A percentile compares a stretch with the other conserved stretches of the same genome.
These are phyloP conservation scores for Acanthamoeba rhysodes DNA, from an alignment of 208 protist genomes.

Conservation along the genomic window DNA sequence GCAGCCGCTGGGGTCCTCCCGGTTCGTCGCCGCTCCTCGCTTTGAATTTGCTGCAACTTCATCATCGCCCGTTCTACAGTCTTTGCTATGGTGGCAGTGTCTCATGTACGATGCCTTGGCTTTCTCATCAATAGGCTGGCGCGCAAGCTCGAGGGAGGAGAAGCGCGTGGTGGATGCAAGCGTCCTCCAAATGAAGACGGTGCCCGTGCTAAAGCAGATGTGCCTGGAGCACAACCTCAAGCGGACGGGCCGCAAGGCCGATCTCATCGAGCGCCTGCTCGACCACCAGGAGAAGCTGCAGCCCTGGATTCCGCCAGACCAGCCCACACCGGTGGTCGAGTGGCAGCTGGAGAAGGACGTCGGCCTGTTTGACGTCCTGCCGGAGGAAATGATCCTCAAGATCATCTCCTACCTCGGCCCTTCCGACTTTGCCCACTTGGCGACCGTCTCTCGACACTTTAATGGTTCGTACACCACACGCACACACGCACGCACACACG, in stretches of 20 bases:
- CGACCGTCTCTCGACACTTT: not conserved
- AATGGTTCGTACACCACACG: not conserved
- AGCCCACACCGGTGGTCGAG: not conserved
- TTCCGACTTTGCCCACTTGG: not conserved
- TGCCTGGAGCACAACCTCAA: not conserved
- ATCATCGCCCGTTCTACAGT: no score
- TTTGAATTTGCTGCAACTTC: not conserved
- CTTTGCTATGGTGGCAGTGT: no score
- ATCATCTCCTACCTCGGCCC: constrained; percentile 23
- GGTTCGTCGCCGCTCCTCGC: not conserved
- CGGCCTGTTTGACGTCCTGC: not conserved
- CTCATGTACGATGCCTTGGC: no score
- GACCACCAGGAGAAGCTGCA: not conserved
- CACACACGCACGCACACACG: not conserved
- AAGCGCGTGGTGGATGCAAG: not conserved
- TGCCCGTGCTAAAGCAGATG: constrained; percentile 13
- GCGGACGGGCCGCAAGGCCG: not conserved
- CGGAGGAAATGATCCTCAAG: constrained; percentile 25
- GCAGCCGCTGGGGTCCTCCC: not conserved
- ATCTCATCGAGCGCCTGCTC: not conserved
- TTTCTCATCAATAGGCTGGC: not conserved
- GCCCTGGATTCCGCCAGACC: not conserved
- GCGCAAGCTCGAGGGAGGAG: not conserved
- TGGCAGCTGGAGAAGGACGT: not conserved
- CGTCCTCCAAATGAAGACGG: not conserved